A percentile compares a stretch with the other conserved stretches of the same genome.
Evolutionary conservation across 208 protist species (phyloP).

Genomic region (Leptomonas seymouri): DNA sequence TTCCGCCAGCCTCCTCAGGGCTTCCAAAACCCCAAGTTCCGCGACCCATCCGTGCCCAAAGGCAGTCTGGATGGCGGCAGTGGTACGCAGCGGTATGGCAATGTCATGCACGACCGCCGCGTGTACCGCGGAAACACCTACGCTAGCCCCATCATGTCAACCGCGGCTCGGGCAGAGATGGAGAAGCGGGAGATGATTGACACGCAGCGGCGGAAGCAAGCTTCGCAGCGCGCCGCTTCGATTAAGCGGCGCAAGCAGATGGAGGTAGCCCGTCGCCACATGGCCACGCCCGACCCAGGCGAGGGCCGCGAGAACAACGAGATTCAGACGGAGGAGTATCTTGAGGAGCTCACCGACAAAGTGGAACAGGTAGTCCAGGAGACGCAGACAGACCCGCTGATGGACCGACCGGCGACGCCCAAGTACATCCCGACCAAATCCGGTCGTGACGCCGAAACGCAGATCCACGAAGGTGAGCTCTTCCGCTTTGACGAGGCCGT

Average conservation of each 20-base stretch:
- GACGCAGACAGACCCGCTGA: slow-evolving; percentile 96
- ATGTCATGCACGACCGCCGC: slow-evolving; percentile 96
- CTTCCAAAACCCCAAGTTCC: slow-evolving; percentile 82
- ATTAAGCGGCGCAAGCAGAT: slow-evolving; percentile 76
- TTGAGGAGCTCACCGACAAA: slow-evolving; percentile 95
- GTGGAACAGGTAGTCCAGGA: slow-evolving; percentile 82
- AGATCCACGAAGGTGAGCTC: slow-evolving; percentile 96
- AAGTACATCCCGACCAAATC: slow-evolving; percentile 95
- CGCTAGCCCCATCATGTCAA: slow-evolving; percentile 86
- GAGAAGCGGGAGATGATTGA: slow-evolving; percentile 69
- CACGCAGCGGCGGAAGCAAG: slow-evolving; percentile 63
- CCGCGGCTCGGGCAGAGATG: slow-evolving; percentile 65
- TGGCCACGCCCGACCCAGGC: slow-evolving; percentile 88
- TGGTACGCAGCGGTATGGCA: slow-evolving; percentile 74
- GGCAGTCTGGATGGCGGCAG: slow-evolving; percentile 1
- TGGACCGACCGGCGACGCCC: slow-evolving; percentile 95
- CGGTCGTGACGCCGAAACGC: slow-evolving; percentile 95
- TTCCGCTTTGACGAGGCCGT: slow-evolving; percentile 98
- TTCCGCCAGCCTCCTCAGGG: slow-evolving; percentile 89
- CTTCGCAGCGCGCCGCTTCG: slow-evolving; percentile 55
- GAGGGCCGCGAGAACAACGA: slow-evolving; percentile 91
- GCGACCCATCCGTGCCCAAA: slow-evolving; percentile 50
- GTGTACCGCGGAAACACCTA: slow-evolving; percentile 97
- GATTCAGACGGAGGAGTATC: slow-evolving; percentile 97
- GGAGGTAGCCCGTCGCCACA: slow-evolving; percentile 49